Percentiles rank a stretch among this genome's conserved stretches.
These are phyloP conservation scores for Perilla frutescens DNA, from an alignment of 257 asterid species.

Conservation along the genomic window DNA sequence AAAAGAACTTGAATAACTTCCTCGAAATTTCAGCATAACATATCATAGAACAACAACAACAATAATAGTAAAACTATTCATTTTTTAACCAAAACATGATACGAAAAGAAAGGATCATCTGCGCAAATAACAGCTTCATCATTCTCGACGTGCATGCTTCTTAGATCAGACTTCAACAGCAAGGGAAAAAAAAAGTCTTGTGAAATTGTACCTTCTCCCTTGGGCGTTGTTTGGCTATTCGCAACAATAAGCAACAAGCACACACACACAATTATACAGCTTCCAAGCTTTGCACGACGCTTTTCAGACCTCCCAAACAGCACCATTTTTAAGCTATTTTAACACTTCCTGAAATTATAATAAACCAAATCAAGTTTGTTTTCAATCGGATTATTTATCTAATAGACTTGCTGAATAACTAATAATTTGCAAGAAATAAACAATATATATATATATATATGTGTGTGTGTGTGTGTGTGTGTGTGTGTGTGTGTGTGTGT, in stretches of 20 bases:
- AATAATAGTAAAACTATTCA: no score
- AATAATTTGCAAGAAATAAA: not conserved
- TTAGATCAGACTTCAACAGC: not conserved
- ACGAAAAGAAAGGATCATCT: no score
- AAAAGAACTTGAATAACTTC: no score
- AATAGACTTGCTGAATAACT: not conserved
- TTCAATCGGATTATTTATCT: not conserved
- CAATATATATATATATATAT: no score
- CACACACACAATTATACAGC: constrained; percentile 40
- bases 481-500: no score
- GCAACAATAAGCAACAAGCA: constrained; percentile 56
- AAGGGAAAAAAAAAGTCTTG: not conserved
- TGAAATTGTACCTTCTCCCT: constrained; percentile 59
- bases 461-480: no score
- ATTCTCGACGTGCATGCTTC: not conserved
- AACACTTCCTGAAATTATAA: not conserved
- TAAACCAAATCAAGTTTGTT: not conserved
- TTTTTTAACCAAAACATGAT: not conserved
- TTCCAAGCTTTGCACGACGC: constrained; percentile 33
- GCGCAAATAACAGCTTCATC: not conserved
- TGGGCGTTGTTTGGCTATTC: constrained; percentile 57
- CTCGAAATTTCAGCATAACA: no score
- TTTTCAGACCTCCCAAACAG: constrained; percentile 31
- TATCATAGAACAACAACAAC: not conserved
- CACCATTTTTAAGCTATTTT: constrained; percentile 32